These are phyloP conservation scores for Fraxinus paxiana DNA, from an alignment of 305 asterid genomes.

Conservation along the genomic window DNA sequence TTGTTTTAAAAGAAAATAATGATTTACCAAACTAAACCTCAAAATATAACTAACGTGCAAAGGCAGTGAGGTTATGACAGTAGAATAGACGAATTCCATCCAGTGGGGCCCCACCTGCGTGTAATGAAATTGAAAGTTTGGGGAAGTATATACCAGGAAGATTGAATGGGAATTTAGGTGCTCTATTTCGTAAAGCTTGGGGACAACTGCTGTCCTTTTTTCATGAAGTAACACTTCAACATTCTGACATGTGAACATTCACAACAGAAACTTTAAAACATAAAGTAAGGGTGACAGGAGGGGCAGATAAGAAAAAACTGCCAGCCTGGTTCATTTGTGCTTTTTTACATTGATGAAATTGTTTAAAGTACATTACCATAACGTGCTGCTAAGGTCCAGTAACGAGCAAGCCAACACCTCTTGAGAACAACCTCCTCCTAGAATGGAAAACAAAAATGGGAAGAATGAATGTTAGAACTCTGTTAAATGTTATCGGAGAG, in stretches of 20 bases:
- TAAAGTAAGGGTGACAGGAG: conserved; percentile 11
- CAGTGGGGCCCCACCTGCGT: not conserved
- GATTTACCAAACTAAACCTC: not conserved
- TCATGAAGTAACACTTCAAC: not conserved
- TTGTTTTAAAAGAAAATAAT: not conserved
- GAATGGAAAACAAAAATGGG: conserved; percentile 17
- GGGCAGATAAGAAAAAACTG: conserved; percentile 7
- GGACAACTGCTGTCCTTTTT: not conserved
- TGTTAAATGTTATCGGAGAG: conserved; percentile 4
- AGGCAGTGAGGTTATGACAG: not conserved
- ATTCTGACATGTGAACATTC: conserved; percentile 6
- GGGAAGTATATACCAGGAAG: not conserved
- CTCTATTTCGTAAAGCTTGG: not conserved
- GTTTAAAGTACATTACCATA: conserved; percentile 57
- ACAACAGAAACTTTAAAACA: conserved; percentile 8
- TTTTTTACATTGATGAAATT: conserved; percentile 6
- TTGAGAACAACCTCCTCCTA: conserved; percentile 98
- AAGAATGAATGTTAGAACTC: conserved; percentile 21
- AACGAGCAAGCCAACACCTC: conserved; percentile 99
- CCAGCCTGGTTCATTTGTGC: conserved; percentile 4
- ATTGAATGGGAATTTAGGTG: not conserved
- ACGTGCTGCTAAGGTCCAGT: conserved; percentile 89
- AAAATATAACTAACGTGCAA: not conserved
- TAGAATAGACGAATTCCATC: not conserved
- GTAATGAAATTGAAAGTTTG: not conserved